Conservation (phyloP, 2,329 filamentous ascomycete species). For the Rachicladosporium sp. region DNA sequence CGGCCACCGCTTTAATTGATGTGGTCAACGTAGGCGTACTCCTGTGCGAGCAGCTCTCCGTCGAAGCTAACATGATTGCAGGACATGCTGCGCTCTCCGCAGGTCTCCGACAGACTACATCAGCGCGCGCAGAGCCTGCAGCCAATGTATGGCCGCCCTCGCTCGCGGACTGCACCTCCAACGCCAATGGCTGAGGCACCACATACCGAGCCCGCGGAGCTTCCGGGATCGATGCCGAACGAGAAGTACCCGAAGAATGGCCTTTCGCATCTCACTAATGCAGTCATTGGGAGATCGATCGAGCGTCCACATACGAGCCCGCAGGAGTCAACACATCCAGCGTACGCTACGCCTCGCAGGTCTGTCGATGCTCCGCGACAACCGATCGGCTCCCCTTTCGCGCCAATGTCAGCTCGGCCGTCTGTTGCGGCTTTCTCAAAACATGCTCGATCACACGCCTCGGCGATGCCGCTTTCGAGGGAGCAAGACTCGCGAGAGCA, state of each 20-base stretch:
- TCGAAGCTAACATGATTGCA: too few relatives aligned
- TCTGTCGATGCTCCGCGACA: too few relatives aligned
- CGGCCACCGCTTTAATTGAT: constrained; percentile 25
- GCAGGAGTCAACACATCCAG: constrained; percentile 6
- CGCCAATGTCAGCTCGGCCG: too few relatives aligned
- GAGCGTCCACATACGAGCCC: constrained; percentile 13
- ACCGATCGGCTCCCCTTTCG: too few relatives aligned
- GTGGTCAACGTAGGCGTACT: constrained; percentile 21
- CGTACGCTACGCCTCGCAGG: too few relatives aligned
- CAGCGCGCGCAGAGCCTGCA: constrained; percentile 21
- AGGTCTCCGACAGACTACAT: constrained; percentile 20
- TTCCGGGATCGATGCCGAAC: constrained; percentile 15
- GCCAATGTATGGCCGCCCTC: constrained; percentile 25
- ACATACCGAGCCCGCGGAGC: constrained; percentile 13
- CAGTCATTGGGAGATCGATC: constrained; percentile 5
- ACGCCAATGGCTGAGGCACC: constrained; percentile 22
- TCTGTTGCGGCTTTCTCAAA: too few relatives aligned
- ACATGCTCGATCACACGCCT: too few relatives aligned
- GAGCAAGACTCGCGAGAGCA: too few relatives aligned
- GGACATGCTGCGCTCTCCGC: constrained; percentile 31
- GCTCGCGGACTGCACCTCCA: constrained; percentile 28
- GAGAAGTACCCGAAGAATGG: not conserved
- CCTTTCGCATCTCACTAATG: not conserved
- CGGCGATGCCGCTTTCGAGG: too few relatives aligned
- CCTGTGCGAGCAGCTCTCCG: too few relatives aligned